phyloP scores from a whole-genome alignment of 176 grass and related monocot genomes.

The Zea luxurians region DNA sequence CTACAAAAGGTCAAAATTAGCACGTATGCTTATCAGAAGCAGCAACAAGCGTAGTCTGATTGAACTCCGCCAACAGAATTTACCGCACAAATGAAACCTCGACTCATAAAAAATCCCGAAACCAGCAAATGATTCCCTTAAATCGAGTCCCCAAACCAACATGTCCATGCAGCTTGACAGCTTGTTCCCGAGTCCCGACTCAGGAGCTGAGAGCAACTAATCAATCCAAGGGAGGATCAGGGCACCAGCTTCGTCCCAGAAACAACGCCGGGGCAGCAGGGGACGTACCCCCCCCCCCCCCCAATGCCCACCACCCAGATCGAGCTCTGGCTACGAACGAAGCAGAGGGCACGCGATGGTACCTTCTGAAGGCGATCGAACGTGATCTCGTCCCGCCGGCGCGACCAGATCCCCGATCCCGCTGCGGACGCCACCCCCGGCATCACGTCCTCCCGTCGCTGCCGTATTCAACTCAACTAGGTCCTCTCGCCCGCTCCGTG shows the following conservation, averaged over 20 bases:
- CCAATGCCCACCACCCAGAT: slow-evolving; percentile 22
- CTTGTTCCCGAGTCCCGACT: not conserved
- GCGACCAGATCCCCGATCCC: slow-evolving; percentile 95
- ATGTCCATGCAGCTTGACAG: not conserved
- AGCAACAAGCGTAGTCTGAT: not conserved
- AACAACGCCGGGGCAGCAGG: not conserved
- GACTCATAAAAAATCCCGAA: not conserved
- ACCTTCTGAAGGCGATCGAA: slow-evolving; percentile 98
- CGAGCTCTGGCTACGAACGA: slow-evolving; percentile 12
- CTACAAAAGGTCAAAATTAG: slow-evolving; percentile 22
- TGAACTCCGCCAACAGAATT: slow-evolving; percentile 24
- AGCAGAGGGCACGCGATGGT: slow-evolving; percentile 1
- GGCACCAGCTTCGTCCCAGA: slow-evolving; percentile 7
- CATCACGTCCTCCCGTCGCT: slow-evolving; percentile 32
- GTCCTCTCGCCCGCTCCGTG: slow-evolving; percentile 20
- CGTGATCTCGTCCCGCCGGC: slow-evolving; percentile 82
- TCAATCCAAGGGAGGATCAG: not conserved
- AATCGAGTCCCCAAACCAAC: not conserved
- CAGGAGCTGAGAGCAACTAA: not conserved
- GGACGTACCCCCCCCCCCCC: not conserved
- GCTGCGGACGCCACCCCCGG: slow-evolving; percentile 39
- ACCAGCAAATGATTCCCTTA: slow-evolving; percentile 21
- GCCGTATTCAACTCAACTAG: slow-evolving; percentile 27
- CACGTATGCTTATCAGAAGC: slow-evolving; percentile 20
- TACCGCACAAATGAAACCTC: not conserved